phyloP scores from a whole-genome alignment of 2,329 filamentous ascomycete species.

The Aureobasidium pullulans region DNA sequence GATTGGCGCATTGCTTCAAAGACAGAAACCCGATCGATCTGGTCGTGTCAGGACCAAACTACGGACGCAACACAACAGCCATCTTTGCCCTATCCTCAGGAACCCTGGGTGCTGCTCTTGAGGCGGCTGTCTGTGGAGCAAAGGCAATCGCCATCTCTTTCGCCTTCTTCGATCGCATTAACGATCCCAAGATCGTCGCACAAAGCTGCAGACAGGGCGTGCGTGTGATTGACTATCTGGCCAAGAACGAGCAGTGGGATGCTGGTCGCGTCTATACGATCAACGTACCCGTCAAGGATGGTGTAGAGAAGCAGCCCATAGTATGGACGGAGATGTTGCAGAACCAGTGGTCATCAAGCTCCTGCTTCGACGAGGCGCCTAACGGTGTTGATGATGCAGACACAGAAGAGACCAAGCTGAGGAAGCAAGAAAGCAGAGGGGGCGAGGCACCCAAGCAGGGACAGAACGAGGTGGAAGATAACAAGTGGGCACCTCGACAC shows the following conservation, averaged over 20 bases:
- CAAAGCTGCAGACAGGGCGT: slow-evolving; percentile 69
- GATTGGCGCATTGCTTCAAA: slow-evolving; percentile 40
- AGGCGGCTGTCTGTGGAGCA: slow-evolving; percentile 40
- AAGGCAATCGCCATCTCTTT: slow-evolving; percentile 75
- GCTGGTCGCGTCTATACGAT: slow-evolving; percentile 71
- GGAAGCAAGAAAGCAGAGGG: slow-evolving; percentile 50
- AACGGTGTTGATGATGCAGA: slow-evolving; percentile 52
- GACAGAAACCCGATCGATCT: slow-evolving; percentile 38
- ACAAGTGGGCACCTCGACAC: slow-evolving; percentile 66
- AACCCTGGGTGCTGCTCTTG: slow-evolving; percentile 44
- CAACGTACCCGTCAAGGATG: slow-evolving; percentile 75
- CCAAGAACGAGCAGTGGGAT: slow-evolving; percentile 62
- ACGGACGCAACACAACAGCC: slow-evolving; percentile 39
- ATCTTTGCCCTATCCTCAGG: slow-evolving; percentile 43
- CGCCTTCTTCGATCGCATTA: slow-evolving; percentile 79
- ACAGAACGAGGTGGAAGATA: slow-evolving; percentile 28
- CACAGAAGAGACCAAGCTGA: slow-evolving; percentile 63
- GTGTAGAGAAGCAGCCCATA: slow-evolving; percentile 53
- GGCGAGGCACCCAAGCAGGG: slow-evolving; percentile 33
- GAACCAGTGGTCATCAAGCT: slow-evolving; percentile 80
- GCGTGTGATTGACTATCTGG: slow-evolving; percentile 70
- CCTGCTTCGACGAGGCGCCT: slow-evolving; percentile 76
- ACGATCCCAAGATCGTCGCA: slow-evolving; percentile 73
- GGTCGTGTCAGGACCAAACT: slow-evolving; percentile 42
- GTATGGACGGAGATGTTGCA: slow-evolving; percentile 82